These are phyloP conservation scores for Eudorina sp. DNA, from an alignment of 139 green algal species.

Conservation along the genomic window DNA sequence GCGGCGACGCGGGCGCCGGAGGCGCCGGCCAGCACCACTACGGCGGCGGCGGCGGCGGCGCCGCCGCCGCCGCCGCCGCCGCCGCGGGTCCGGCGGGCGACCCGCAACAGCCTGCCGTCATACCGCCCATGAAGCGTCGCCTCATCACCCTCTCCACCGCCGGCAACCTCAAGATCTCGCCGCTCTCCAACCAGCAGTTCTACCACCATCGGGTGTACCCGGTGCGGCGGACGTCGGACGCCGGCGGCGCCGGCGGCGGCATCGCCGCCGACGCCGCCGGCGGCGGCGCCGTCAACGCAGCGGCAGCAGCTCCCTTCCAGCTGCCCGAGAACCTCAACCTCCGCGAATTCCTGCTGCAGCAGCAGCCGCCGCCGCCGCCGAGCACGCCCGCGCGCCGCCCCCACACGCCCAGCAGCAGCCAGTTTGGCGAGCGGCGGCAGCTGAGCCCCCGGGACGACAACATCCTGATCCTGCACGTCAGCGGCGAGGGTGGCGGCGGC, in stretches of 20 bases:
- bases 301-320: background rate
- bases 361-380: background rate
- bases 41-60: background rate
- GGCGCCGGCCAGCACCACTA: too few relatives aligned
- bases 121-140: conserved; percentile 8
- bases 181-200: conserved; percentile 1
- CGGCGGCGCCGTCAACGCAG: background rate
- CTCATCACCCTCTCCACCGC: conserved; percentile 23
- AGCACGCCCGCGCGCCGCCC: background rate
- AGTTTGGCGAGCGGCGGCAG: background rate
- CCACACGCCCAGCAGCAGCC: background rate
- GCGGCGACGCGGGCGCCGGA: too few relatives aligned
- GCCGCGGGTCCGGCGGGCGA: background rate
- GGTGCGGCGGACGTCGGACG: background rate
- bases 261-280: background rate
- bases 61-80: background rate
- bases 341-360: background rate
- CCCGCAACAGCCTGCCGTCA: background rate
- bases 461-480: background rate
- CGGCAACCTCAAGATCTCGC: conserved; percentile 7
- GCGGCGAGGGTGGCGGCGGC: background rate
- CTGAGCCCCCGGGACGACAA: conserved; percentile 7
- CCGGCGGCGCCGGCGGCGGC: background rate
- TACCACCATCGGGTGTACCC: conserved; percentile 1
- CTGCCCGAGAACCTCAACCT: too few relatives aligned